Evolutionary conservation across 176 grass and related monocot genomes (phyloP).

Genomic region (Raddia guianensis): DNA sequence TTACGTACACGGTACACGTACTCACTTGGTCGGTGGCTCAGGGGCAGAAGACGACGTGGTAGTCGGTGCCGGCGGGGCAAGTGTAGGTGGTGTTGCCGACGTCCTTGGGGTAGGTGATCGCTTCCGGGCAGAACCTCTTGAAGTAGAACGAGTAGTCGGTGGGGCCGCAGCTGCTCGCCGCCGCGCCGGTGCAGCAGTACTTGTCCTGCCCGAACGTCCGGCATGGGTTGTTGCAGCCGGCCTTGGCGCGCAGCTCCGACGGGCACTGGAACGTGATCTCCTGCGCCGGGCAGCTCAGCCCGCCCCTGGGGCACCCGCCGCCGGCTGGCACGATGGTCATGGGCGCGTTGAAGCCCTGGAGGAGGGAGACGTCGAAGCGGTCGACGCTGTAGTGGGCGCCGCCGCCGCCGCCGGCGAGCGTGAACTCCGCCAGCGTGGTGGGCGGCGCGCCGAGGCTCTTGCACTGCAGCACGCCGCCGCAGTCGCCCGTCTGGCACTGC

Average conservation of each 20-base stretch:
- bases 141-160: conserved; percentile 54
- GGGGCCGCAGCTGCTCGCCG: conserved; percentile 12
- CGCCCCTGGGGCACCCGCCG: conserved; percentile 48
- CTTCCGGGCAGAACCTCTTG: conserved; percentile 50
- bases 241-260: background rate
- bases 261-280: conserved; percentile 46
- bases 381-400: background rate
- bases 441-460: conserved; percentile 20
- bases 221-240: conserved; percentile 56
- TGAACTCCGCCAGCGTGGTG: conserved; percentile 60
- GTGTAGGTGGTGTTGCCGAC: conserved; percentile 33
- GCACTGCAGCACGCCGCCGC: conserved; percentile 45
- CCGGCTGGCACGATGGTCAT: conserved; percentile 48
- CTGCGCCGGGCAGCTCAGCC: conserved; percentile 19
- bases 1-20: no score
- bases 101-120: conserved; percentile 53
- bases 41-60: conserved; percentile 64
- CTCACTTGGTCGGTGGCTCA: background rate
- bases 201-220: conserved; percentile 38
- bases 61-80: conserved; percentile 50
- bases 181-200: conserved; percentile 47
- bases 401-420: background rate
- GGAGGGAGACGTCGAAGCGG: conserved; percentile 63
- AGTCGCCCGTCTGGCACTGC: conserved; percentile 56
- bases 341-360: conserved; percentile 70